Conservation (phyloP, 2,329 filamentous ascomycete genomes). For the Cadophora sp. region DNA sequence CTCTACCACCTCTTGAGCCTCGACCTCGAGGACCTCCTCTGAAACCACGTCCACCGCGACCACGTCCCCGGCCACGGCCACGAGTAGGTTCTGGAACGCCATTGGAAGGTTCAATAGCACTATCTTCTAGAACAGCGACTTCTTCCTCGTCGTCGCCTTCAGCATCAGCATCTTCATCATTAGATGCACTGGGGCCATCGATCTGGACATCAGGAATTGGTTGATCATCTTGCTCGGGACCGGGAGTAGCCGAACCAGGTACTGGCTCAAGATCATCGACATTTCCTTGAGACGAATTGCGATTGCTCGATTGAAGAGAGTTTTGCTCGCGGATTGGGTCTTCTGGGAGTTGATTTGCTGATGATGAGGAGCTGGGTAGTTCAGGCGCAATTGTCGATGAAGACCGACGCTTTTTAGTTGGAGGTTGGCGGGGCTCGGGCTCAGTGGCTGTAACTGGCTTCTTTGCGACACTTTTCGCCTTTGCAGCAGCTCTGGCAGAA, state of each 20-base stretch:
- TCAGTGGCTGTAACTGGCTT: slow-evolving; percentile 30
- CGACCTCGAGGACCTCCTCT: slow-evolving; percentile 30
- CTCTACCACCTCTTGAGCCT: slow-evolving; percentile 33
- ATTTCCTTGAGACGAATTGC: slow-evolving; percentile 10
- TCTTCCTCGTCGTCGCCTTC: slow-evolving; percentile 7
- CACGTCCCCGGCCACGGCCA: slow-evolving; percentile 38
- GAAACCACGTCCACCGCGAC: slow-evolving; percentile 32
- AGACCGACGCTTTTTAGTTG: slow-evolving; percentile 34
- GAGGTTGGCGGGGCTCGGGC: slow-evolving; percentile 30
- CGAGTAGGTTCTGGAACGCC: slow-evolving; percentile 20
- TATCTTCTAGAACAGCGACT: slow-evolving; percentile 16
- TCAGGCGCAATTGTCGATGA: slow-evolving; percentile 20
- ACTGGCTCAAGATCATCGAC: slow-evolving; percentile 4
- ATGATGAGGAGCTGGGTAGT: slow-evolving; percentile 13
- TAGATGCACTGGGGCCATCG: slow-evolving; percentile 27
- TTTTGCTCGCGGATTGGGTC: not conserved
- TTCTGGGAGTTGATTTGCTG: slow-evolving; percentile 12
- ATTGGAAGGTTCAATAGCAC: slow-evolving; percentile 10
- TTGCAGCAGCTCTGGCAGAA: slow-evolving; percentile 25
- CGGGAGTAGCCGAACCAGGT: slow-evolving; percentile 15
- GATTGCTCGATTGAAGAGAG: not conserved
- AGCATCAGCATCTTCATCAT: slow-evolving; percentile 12
- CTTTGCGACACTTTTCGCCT: slow-evolving; percentile 24
- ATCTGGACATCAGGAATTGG: slow-evolving; percentile 25
- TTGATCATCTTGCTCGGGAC: slow-evolving; percentile 19